Base-by-base conservation (phyloP, 192 early-diverging fungal genomes). In the Neocallimastix lanati region DNA sequence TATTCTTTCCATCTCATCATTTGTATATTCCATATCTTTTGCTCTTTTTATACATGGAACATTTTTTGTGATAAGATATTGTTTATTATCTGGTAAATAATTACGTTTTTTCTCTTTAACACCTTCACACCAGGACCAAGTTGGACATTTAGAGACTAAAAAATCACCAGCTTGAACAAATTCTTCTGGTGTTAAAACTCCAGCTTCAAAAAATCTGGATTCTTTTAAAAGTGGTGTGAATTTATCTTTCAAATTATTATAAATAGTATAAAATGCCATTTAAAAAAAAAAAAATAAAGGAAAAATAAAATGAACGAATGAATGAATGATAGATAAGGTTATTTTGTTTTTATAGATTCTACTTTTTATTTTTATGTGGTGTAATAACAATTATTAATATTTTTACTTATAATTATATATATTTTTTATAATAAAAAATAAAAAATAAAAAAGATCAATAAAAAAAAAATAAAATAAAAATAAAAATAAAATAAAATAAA, bases 91-190 rank as follows among this genome's bases (percentile, higher is more conserved):
- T 13, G 90, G 89, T 78, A 96, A 83, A 83, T 94, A 95, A 79
- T 94, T 93, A 79, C 93, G 88, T 76, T 89, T 91, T 87, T 98
- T 98, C 81, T 87, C 87, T 18, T 88, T 85, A 29, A 88, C 85
- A 27, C 92, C 92, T 29, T 82, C 85, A 77, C 87, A 85, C 93
- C 98, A 99, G 79, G 87, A 87, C 98, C 98, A 99, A 16, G 98
- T 99, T 16, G 96, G 96, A 83, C 98, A 99, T 84, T 99, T 98
- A 87, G 92, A 96, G 21, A 97, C 95, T 77, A 99, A 91, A 82
- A 95, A 98, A 84, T 99, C 98, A 33, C 98, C 98, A 11, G 96
- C 96, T 33, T 92, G 90, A 77, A 96, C 92, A 88, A 98, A 99
- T 93, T 92, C 97, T 82, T 98, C 95, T 38, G 97, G 95, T 9